Base-by-base conservation (phyloP, 495 filamentous ascomycete genomes). In the Penicillium crystallinum region DNA sequence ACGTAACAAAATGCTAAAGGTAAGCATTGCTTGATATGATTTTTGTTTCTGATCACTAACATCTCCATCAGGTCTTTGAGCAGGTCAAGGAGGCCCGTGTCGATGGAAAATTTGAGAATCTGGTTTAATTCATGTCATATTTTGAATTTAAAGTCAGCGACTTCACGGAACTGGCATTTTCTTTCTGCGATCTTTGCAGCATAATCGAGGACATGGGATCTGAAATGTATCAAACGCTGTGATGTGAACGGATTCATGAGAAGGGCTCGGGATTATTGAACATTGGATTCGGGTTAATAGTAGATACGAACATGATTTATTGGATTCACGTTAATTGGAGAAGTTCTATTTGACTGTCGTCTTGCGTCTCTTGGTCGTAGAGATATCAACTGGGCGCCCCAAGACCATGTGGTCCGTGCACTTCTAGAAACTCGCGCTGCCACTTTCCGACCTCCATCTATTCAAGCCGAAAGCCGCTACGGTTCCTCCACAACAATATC, bases 1-100 rank as follows among this genome's bases (percentile, higher is more conserved):
- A 17, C 79, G 93, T 52, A 89, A 91, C 70, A 98, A 98, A 79
- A 96, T 98, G 91, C 75, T 98, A 39, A 98, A 98, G 82, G 93
- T 89, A 53, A 64, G 77, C 70, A 17, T 10, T 22, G 15, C 11
- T 34, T 21, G 12, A 14, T 15, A 37, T 27, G 11, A 14, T 9
- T 17, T 27, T 18, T 1, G 14, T 34, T 15, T 25, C 31, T 36
- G 19, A 21, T 46, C 56, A 68, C 61, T 49, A 54, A 44, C 39
- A 27, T 39, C 49, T 14, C n/a, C 9, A 9, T 5, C 30, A 87
- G 84, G 84, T 96, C 23, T 97, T 97, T 70, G 91, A 95, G 62
- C 92, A 97, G 76, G 91, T 98, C 63, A 87, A 84, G 62, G 90
- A 88, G 59, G 86, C 84, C 55, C 85, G 81, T 58, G 76, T 81